phyloP scores from a whole-genome alignment of 805 yeast genomes.

The Wickerhamomyces chaumierensis region DNA sequence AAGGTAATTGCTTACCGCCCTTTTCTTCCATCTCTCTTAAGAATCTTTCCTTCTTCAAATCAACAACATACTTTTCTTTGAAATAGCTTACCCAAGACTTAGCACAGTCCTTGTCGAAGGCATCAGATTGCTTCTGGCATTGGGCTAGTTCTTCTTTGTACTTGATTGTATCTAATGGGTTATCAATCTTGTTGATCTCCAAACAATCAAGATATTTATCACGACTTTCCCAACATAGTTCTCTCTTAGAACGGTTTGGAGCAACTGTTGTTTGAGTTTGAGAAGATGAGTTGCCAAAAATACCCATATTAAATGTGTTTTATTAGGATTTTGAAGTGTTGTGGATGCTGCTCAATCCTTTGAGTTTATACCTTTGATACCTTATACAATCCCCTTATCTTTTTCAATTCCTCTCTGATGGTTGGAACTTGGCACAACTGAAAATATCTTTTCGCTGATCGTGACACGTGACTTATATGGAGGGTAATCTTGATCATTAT shows the following conservation, averaged over 20 bases:
- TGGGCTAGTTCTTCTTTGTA: constrained; percentile 34
- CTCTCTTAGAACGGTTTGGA: constrained; percentile 58
- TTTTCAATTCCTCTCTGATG: too few relatives aligned
- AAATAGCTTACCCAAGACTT: constrained; percentile 84
- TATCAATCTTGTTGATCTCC: constrained; percentile 52
- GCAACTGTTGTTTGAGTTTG: constrained; percentile 21
- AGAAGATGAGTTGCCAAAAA: constrained; percentile 25
- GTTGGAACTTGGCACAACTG: too few relatives aligned
- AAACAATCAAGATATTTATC: constrained; percentile 71
- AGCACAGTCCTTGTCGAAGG: constrained; percentile 67
- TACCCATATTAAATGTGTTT: constrained; percentile 30
- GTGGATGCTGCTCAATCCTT: too few relatives aligned
- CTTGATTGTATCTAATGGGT: constrained; percentile 50
- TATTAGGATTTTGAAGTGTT: background rate
- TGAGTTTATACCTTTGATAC: too few relatives aligned
- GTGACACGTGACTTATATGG: too few relatives aligned
- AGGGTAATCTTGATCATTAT: too few relatives aligned
- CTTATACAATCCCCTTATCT: too few relatives aligned
- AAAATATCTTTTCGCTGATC: too few relatives aligned
- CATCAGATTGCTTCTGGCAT: constrained; percentile 47
- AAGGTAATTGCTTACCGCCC: constrained; percentile 30
- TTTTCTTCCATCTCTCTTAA: constrained; percentile 60
- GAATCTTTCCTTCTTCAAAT: constrained; percentile 56
- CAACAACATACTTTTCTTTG: constrained; percentile 80
- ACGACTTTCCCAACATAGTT: constrained; percentile 83